Evolutionary conservation across 164 flowering plant genomes (phyloP), one percentile per base, ranked within the genome.

Genomic region (Magnolia officinalis): DNA sequence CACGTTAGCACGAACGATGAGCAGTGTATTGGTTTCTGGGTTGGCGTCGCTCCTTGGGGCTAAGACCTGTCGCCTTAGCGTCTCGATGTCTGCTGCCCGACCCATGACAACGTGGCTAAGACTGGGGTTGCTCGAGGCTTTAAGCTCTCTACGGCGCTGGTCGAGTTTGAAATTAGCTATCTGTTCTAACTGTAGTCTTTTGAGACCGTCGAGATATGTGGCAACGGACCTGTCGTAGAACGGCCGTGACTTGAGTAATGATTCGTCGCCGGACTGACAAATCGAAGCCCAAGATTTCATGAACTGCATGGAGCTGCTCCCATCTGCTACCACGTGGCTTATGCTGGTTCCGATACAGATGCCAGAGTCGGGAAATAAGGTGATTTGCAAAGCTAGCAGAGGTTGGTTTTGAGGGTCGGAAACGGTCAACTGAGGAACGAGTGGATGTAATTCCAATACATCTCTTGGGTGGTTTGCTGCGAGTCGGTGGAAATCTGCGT

Each of bases 1-100:
- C 66, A 85, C 2, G 78, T 66, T 13, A 82, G 1, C 4, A 74
- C 79, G 51, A 81, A 88, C 0, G 82, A 50, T 1, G 88, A 84
- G 72, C 26, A 70, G 16, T n/a, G 58, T 20, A 70, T 5, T 9
- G 72, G 72, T 50, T 50, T 70, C 13, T 3, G 19, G 19, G 2
- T 2, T 0, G 0, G 45, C 19, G 6, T n/a, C 37, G 26, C 6
- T 2, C 19, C 50, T 72, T 37, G 59, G 58, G 1, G 37, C 58
- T 1, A 2, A 2, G 14, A 84, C 74, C 76, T 66, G 73, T 9
- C 72, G 50, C 37, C 81, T 80, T 5, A 87, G 81, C 8, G 59
- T 51, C 49, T 83, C 73, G 13, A 85, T 66, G 2, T 81, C 75
- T 6, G 61, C 75, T 6, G 61, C 18, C 61, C 71, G 49, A 31